Base-by-base conservation (phyloP, 768 basidiomycete species). In the Coprinopsis cinerea region DNA sequence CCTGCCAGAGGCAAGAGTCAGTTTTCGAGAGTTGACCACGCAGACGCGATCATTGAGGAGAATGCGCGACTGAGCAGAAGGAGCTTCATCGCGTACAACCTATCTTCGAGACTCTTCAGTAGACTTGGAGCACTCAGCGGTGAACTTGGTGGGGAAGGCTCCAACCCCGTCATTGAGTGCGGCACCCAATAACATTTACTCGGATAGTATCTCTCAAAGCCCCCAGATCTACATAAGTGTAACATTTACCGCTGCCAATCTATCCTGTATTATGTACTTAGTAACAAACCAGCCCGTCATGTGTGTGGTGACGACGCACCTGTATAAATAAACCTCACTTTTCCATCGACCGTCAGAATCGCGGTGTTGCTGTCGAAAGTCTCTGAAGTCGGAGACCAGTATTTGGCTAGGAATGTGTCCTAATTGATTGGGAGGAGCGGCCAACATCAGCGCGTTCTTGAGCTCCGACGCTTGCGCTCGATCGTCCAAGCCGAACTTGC, bases 11-110 rank as follows among this genome's bases (percentile, higher is more conserved):
- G 68, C 3, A 52, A 60, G 1, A 79, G 79, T 55, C 39, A 48
- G 23, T 85, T 80, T 57, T 87, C 86, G 43, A 77, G 72, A 53
- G 71, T 77, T 49, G 58, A 62, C 20, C 70, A 78, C 51, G 77
- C 78, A 1, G 66, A 76, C 4, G 59, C 65, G 18, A 88, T 89
- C 49, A 71, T 85, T 27, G 62, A 70, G 47, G 67, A 64, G n/a
- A 89, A 90, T 61, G 59, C 60, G 13, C 70, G 72, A 35, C 64
- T 28, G 15, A 45, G 17, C 35, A 30, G 26, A 47, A 26, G 34
- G 23, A 43, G 32, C 43, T 13, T 1, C 26, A 27, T 47, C 37
- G 39, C 2, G 18, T 52, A 24, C 28, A 43, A 25, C 17, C 18
- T 39, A 9, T 9, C 10, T 9, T 24, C 41, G 18, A n/a, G 9